A percentile compares a stretch with the other conserved stretches of the same genome.
Evolutionary conservation across 2,329 filamentous ascomycete species (phyloP).

Genomic region (Aspergillus alliaceus): DNA sequence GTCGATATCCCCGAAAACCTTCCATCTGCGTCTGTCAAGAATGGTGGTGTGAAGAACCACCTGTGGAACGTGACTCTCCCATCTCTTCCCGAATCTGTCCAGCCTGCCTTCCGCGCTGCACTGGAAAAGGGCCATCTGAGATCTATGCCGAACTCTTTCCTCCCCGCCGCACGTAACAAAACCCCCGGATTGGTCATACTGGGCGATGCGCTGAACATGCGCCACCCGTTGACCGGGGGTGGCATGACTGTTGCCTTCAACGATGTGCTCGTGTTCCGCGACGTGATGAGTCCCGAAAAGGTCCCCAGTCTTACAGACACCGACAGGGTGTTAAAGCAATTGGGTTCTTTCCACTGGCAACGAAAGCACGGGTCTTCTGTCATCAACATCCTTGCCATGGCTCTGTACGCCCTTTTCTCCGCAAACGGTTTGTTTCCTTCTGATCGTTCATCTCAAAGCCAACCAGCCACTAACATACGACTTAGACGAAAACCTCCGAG

Average conservation of each 20-base stretch:
- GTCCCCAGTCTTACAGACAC: conserved; percentile 71
- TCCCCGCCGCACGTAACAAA: conserved; percentile 74
- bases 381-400: conserved; percentile 97
- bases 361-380: conserved; percentile 80
- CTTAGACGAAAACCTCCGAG: conserved; percentile 66
- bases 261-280: conserved; percentile 76
- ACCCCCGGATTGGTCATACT: conserved; percentile 75
- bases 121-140: conserved; percentile 77
- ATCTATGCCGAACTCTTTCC: conserved; percentile 94
- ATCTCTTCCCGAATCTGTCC: conserved; percentile 69
- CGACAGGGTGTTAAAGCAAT: conserved; percentile 63
- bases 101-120: conserved; percentile 71
- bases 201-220: conserved; percentile 98
- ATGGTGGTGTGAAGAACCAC: conserved; percentile 83
- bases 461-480: conserved; percentile 4
- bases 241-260: conserved; percentile 98
- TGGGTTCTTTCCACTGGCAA: conserved; percentile 80
- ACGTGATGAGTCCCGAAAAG: conserved; percentile 67
- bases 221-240: conserved; percentile 94
- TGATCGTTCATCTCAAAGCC: not conserved
- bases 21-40: conserved; percentile 68
- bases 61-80: conserved; percentile 78
- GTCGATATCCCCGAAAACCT: conserved; percentile 82
- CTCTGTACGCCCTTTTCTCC: conserved; percentile 87
- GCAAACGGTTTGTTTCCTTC: conserved; percentile 59